Base-by-base conservation (phyloP, 2,329 filamentous ascomycete species). In the Scedosporium aurantiacum region DNA sequence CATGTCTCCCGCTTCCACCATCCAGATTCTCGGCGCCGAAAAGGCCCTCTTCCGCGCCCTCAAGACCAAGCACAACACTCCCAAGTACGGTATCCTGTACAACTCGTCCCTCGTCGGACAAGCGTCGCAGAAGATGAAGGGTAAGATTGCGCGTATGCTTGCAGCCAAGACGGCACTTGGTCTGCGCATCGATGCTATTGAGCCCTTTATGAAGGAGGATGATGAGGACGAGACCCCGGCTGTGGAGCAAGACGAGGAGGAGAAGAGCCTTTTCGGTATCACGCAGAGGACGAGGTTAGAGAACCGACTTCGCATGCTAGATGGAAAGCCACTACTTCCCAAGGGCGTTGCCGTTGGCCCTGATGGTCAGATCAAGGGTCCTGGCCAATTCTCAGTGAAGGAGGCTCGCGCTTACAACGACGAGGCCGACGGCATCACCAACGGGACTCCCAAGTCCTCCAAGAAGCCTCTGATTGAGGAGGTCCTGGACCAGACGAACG, bases 61-160 rank as follows among this genome's bases (percentile, higher is more conserved):
- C 65, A 99, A 99, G 85, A 99, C 94, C 58, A 97, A 99, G 83
- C 93, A 97, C 76, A 91, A 97, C 72, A 99, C 94, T 45, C 94
- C 94, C 72, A 99, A 97, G 78, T 99, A 97, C 70, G 94, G 94
- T 82, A 82, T 96, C 66, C 90, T 95, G 73, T 95, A 94, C 78
- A 89, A 96, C 76, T 89, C 90, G 57, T 94, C 90, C 28, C 84
- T 99, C 55, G 95, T 99, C 66, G 95, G 94, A 54, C 94, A 99
- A 78, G 94, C 94, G 32, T 96, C 90, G 21, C 94, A 94, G 70
- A 93, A 91, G 80, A 97, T 97, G 82, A 99, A 99, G 87, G 94
- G 94, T 69, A 99, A 99, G 82, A 96, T 99, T 71, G 94, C 94
- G 50, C 90, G 94, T 82, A 91, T 96, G 81, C 83, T 99, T 64